Evolutionary conservation across 2,329 filamentous ascomycete genomes (phyloP).

Genomic region (Fusarium decemcellulare): DNA sequence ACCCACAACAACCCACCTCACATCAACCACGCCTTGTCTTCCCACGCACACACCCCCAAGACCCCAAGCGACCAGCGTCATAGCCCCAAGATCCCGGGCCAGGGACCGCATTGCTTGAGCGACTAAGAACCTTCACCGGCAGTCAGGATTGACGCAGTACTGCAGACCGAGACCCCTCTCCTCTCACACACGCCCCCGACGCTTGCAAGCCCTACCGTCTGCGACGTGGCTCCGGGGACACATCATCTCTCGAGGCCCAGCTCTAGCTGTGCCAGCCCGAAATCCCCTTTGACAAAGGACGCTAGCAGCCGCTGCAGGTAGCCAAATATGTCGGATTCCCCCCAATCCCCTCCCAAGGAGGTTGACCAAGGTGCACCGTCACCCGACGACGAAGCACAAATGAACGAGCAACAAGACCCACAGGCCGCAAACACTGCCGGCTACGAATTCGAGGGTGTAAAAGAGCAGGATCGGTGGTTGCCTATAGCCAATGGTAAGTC

Average conservation of each 20-base stretch:
- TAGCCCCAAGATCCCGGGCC: conserved; percentile 60
- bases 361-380: conserved; percentile 94
- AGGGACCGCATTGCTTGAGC: conserved; percentile 51
- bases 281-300: conserved; percentile 68
- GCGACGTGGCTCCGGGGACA: conserved; percentile 74
- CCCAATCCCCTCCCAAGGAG: conserved; percentile 92
- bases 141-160: conserved; percentile 67
- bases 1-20: conserved; percentile 27
- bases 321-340: conserved; percentile 92
- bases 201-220: conserved; percentile 68
- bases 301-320: conserved; percentile 76
- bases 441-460: conserved; percentile 94
- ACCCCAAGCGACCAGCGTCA: conserved; percentile 53
- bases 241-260: conserved; percentile 69
- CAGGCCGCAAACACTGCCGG: conserved; percentile 78
- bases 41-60: conserved; percentile 44
- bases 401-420: conserved; percentile 88
- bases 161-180: conserved; percentile 63
- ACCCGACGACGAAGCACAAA: conserved; percentile 93
- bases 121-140: conserved; percentile 47
- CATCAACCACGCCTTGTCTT: conserved; percentile 41
- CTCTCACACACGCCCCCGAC: conserved; percentile 51
- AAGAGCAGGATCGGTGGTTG: conserved; percentile 99
- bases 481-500: conserved; percentile 99
- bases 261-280: conserved; percentile 71